Percentiles rank a stretch among this genome's conserved stretches.
Evolutionary conservation across 2,329 filamentous ascomycete genomes (phyloP).

Genomic region (Stemphylium vesicarium): DNA sequence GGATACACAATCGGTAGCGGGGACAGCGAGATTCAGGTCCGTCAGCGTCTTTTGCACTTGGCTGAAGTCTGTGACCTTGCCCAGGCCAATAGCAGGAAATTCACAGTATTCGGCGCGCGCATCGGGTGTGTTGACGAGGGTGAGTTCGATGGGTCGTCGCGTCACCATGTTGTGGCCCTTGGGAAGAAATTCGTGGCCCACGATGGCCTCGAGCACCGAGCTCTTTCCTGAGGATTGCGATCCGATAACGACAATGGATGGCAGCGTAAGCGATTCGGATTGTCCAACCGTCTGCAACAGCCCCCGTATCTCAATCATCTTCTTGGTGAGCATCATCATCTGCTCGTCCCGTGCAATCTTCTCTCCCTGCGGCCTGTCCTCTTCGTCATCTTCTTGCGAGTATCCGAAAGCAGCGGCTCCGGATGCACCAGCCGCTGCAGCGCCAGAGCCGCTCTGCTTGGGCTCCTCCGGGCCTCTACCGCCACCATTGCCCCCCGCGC

Average conservation of each 20-base stretch:
- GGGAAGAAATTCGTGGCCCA: conserved; percentile 95
- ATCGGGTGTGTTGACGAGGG: conserved; percentile 91
- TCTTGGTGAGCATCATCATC: conserved; percentile 99
- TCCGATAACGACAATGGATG: conserved; percentile 98
- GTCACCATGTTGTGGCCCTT: conserved; percentile 99
- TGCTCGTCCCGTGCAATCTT: conserved; percentile 87
- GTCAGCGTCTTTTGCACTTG: conserved; percentile 93
- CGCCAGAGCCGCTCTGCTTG: conserved; percentile 61
- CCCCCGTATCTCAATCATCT: conserved; percentile 98
- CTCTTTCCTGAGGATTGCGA: conserved; percentile 99
- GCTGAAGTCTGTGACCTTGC: conserved; percentile 88
- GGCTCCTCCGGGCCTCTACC: conserved; percentile 54
- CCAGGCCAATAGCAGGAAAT: conserved; percentile 88
- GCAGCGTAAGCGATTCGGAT: conserved; percentile 83
- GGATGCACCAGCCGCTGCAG: conserved; percentile 70
- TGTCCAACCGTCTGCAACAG: conserved; percentile 92
- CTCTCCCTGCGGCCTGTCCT: conserved; percentile 68
- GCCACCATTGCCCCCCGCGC: conserved; percentile 47
- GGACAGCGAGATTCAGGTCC: conserved; percentile 91
- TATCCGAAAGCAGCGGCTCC: conserved; percentile 81
- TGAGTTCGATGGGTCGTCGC: conserved; percentile 91
- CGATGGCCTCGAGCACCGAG: conserved; percentile 94
- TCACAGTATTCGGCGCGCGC: conserved; percentile 90
- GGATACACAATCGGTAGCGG: conserved; percentile 88
- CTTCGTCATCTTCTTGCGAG: conserved; percentile 70